Evolutionary conservation across 2,329 filamentous ascomycete genomes (phyloP).

Genomic region (Botrytis squamosa): DNA sequence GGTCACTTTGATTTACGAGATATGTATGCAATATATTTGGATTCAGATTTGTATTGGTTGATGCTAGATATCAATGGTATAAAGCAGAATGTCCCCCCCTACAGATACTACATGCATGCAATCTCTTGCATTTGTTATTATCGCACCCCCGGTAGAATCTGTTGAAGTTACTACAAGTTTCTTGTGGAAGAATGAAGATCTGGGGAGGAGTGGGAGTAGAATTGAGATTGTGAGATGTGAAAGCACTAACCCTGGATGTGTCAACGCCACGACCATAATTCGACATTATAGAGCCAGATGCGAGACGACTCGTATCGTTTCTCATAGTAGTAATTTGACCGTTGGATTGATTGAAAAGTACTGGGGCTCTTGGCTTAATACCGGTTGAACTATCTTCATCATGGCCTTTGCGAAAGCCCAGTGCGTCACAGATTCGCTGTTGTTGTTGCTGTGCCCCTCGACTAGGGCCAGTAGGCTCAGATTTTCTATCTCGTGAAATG

Average conservation of each 20-base stretch:
- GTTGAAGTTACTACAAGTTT: slow-evolving; percentile 3
- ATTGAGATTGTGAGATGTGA: not conserved
- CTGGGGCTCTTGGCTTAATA: not conserved
- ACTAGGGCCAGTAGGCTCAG: not conserved
- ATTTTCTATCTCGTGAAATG: not conserved
- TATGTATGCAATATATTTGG: not conserved
- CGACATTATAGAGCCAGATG: not conserved
- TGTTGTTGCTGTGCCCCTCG: not conserved
- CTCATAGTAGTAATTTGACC: not conserved
- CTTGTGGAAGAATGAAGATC: too few relatives aligned
- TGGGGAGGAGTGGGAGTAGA: not conserved
- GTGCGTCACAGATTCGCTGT: not conserved
- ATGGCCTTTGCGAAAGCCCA: not conserved
- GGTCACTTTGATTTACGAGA: not conserved
- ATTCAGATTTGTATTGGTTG: not conserved
- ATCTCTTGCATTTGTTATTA: not conserved
- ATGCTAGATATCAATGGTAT: not conserved
- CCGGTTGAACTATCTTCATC: not conserved
- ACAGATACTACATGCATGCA: slow-evolving; percentile 7
- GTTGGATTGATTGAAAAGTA: not conserved
- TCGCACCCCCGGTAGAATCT: not conserved
- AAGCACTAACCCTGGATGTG: slow-evolving; percentile 4
- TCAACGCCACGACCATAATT: not conserved
- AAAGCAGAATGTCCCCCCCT: not conserved
- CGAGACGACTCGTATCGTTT: not conserved